Percentiles rank a stretch among this genome's conserved stretches.
These are phyloP conservation scores for Polyrhizophydium stewartii DNA, from an alignment of 371 early-diverging fungal species.

Conservation along the genomic window DNA sequence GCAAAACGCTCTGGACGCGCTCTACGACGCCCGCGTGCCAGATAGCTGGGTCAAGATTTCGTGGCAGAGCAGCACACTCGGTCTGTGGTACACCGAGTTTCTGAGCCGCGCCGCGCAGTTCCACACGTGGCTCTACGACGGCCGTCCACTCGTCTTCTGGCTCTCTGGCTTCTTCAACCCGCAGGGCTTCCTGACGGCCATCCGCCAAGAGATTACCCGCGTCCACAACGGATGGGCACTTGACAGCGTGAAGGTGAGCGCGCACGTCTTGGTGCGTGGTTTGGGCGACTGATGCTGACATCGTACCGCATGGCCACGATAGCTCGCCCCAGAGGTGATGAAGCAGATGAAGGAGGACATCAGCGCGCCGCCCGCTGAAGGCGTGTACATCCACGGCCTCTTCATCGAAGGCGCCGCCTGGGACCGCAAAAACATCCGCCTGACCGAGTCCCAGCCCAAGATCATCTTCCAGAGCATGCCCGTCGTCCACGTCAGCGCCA, in stretches of 20 bases:
- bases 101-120: constrained; percentile 44
- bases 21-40: constrained; percentile 55
- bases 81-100: constrained; percentile 55
- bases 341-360: constrained; percentile 66
- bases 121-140: constrained; percentile 53
- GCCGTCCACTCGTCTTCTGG: constrained; percentile 56
- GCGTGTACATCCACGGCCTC: constrained; percentile 57
- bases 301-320: not conserved
- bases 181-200: constrained; percentile 59
- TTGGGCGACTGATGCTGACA: not conserved
- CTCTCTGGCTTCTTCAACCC: constrained; percentile 57
- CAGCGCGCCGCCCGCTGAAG: constrained; percentile 50
- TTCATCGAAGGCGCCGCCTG: constrained; percentile 61
- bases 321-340: constrained; percentile 53
- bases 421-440: constrained; percentile 54
- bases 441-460: constrained; percentile 56
- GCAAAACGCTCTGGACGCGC: constrained; percentile 52
- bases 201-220: constrained; percentile 58
- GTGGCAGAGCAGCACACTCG: constrained; percentile 49
- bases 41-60: constrained; percentile 49
- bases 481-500: constrained; percentile 49
- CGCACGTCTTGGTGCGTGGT: not conserved
- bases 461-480: constrained; percentile 56
- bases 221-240: constrained; percentile 56
- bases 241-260: constrained; percentile 47